Percentiles rank a stretch among this genome's conserved stretches.
Evolutionary conservation across 345 rosid species (phyloP).

Genomic region (Pseudoturritis turrita): DNA sequence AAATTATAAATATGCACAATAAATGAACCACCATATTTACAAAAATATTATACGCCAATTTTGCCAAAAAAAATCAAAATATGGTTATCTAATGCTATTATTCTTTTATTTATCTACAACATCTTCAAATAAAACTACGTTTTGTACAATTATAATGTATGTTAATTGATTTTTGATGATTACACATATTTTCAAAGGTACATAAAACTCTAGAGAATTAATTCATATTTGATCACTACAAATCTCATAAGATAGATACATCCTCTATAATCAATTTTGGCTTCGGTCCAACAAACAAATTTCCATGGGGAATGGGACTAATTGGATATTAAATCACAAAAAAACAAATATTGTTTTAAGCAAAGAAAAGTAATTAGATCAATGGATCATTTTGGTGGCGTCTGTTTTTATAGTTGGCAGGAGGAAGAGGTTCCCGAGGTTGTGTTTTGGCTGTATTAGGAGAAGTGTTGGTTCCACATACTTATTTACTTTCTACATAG

Average conservation of each 20-base stretch:
- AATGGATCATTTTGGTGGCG: slow-evolving; percentile 32
- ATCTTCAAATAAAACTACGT: neutral
- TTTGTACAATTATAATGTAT: neutral
- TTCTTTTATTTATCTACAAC: neutral
- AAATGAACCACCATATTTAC: no score
- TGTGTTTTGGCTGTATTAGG: slow-evolving; percentile 41
- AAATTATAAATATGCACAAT: no score
- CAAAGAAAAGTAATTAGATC: slow-evolving; percentile 1
- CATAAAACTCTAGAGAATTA: neutral
- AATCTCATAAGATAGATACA: neutral
- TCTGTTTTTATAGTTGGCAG: slow-evolving; percentile 60
- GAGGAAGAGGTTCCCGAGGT: slow-evolving; percentile 55
- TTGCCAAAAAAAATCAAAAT: no score
- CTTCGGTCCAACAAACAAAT: slow-evolving; percentile 27
- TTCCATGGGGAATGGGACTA: slow-evolving; percentile 10
- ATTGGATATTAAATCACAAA: slow-evolving; percentile 5
- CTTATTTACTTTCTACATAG: slow-evolving; percentile 18
- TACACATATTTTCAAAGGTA: neutral
- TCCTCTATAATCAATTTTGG: slow-evolving; percentile 18
- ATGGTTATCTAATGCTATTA: no score
- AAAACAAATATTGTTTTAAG: slow-evolving; percentile 7
- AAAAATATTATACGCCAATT: no score
- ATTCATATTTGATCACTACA: neutral
- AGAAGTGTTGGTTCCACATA: slow-evolving; percentile 14
- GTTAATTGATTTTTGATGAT: neutral